phyloP scores from a whole-genome alignment of 805 yeast species.

The Wickerhamomyces chaumierensis region DNA sequence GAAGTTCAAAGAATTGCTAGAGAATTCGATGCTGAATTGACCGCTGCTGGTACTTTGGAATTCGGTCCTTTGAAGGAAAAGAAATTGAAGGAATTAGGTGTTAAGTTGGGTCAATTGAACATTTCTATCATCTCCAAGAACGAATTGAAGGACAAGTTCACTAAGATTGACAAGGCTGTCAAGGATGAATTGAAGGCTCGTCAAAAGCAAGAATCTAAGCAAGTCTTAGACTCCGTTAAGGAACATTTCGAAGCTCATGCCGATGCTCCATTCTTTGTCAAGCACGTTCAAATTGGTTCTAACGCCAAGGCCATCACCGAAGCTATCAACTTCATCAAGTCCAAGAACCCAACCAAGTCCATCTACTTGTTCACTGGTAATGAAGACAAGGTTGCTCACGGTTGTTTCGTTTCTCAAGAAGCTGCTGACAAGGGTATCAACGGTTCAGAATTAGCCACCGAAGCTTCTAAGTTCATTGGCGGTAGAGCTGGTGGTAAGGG shows the following conservation, averaged over 20 bases:
- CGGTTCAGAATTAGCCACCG: slow-evolving; percentile 63
- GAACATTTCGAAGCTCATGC: slow-evolving; percentile 47
- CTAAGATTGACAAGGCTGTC: slow-evolving; percentile 70
- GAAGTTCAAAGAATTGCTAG: slow-evolving; percentile 79
- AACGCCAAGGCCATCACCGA: slow-evolving; percentile 93
- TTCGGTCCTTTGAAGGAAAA: slow-evolving; percentile 75
- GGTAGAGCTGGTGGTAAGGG: slow-evolving; percentile 99
- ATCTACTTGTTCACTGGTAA: slow-evolving; percentile 73
- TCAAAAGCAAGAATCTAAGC: slow-evolving; percentile 82
- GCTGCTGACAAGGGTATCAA: slow-evolving; percentile 61
- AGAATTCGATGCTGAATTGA: slow-evolving; percentile 55
- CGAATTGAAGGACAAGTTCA: slow-evolving; percentile 61
- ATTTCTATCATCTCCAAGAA: slow-evolving; percentile 78
- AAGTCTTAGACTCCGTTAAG: slow-evolving; percentile 67
- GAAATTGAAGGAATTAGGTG: slow-evolving; percentile 73
- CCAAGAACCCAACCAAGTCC: slow-evolving; percentile 62
- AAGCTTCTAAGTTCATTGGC: slow-evolving; percentile 68
- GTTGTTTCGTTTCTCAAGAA: slow-evolving; percentile 73
- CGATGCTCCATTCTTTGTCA: slow-evolving; percentile 48
- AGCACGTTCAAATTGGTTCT: slow-evolving; percentile 57
- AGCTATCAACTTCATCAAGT: slow-evolving; percentile 75
- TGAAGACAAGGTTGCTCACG: slow-evolving; percentile 80
- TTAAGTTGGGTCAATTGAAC: slow-evolving; percentile 67
- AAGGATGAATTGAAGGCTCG: slow-evolving; percentile 81
- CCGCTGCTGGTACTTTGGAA: slow-evolving; percentile 47